Percentiles rank a stretch among this genome's conserved stretches.
phyloP scores from a whole-genome alignment of 345 rosid genomes.

The Eucalyptus regnans region DNA sequence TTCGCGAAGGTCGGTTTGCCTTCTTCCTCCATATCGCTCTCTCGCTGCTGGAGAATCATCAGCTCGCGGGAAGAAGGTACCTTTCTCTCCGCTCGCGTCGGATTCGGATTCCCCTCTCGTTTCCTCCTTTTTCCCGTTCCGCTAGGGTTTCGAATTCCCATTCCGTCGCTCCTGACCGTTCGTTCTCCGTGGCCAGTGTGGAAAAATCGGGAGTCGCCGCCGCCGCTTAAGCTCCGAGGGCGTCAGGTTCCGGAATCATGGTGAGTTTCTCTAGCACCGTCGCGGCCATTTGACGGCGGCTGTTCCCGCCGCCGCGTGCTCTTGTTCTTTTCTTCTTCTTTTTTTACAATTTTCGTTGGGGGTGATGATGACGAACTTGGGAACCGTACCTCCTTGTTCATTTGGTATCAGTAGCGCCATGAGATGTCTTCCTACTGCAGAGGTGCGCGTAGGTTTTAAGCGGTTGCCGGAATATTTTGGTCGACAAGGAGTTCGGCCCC shows the following conservation, averaged over 20 bases:
- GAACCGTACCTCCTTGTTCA: neutral
- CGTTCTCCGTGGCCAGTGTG: too few species aligned
- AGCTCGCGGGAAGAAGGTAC: neutral
- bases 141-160: neutral
- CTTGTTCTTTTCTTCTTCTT: neutral
- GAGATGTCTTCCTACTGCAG: neutral
- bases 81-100: neutral
- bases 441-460: neutral
- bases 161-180: neutral
- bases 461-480: neutral
- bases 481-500: neutral
- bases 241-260: neutral
- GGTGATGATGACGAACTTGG: neutral
- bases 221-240: neutral
- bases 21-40: rapidly evolving
- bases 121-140: neutral
- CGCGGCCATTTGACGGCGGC: neutral
- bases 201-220: too few species aligned
- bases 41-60: neutral
- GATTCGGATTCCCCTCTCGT: neutral
- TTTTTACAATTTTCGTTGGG: neutral
- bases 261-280: neutral
- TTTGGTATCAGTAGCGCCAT: neutral
- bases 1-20: neutral
- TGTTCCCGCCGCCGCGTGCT: neutral